A percentile compares a stretch with the other conserved stretches of the same genome.
Evolutionary conservation across 306 rosid species (phyloP).

Genomic region (Lagenaria siceraria): DNA sequence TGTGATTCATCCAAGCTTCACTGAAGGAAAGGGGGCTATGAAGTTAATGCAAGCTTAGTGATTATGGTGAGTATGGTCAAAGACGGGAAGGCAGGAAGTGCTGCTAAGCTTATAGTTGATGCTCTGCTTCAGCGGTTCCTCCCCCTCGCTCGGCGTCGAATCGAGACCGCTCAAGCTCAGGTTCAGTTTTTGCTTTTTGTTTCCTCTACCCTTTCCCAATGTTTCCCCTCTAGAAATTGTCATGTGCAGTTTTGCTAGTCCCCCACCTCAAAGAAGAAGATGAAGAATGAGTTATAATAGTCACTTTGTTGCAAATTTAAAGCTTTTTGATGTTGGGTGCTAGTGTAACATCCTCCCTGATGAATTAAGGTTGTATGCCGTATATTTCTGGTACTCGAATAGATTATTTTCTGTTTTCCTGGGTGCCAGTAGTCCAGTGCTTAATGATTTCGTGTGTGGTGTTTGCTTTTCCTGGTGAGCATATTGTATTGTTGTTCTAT

Average conservation of each 20-base stretch:
- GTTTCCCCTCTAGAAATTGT: background rate
- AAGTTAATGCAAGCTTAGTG: slow-evolving; percentile 7
- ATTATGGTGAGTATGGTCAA: slow-evolving; percentile 6
- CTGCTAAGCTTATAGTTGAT: slow-evolving; percentile 95
- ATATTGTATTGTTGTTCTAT: background rate
- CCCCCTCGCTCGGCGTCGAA: slow-evolving; percentile 96
- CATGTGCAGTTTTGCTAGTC: background rate
- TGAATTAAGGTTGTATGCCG: background rate
- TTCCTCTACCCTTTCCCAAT: background rate
- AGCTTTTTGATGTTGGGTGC: background rate
- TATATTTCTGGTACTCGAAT: background rate
- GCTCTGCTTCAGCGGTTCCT: slow-evolving; percentile 98
- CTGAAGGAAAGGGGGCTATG: background rate
- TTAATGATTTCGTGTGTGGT: background rate
- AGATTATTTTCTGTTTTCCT: background rate
- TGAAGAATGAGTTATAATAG: background rate
- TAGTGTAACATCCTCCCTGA: background rate
- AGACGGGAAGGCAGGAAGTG: slow-evolving; percentile 85
- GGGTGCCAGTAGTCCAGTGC: background rate
- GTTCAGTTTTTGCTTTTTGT: slow-evolving; percentile 13
- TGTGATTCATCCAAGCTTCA: background rate
- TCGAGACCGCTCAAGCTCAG: slow-evolving; percentile 99
- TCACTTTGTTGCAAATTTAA: background rate
- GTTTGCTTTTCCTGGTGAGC: background rate
- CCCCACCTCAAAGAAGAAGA: background rate